Evolutionary conservation across 1,284 basidiomycete genomes (phyloP).

Genomic region (Tremellales sp.): DNA sequence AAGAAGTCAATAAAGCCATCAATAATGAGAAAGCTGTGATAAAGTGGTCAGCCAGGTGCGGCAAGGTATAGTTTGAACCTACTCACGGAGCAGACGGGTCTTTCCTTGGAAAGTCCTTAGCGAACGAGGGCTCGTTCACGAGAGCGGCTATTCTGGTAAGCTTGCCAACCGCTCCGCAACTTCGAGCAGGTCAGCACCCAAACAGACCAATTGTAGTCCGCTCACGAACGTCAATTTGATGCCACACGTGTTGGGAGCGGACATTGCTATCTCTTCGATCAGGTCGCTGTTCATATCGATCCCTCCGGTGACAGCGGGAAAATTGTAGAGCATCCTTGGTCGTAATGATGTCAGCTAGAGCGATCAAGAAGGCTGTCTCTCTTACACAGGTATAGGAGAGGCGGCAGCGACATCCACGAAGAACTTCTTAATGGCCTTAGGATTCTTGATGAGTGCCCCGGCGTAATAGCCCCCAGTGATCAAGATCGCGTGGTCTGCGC

Average conservation of each 20-base stretch:
- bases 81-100: background rate
- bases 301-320: slow-evolving; percentile 34
- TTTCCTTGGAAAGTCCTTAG: background rate
- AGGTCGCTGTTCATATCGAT: slow-evolving; percentile 37
- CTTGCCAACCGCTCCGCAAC: background rate
- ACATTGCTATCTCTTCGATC: slow-evolving; percentile 24
- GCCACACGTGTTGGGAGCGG: slow-evolving; percentile 40
- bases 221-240: slow-evolving; percentile 25
- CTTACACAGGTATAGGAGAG: slow-evolving; percentile 34
- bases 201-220: background rate
- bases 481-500: too few species aligned
- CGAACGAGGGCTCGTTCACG: background rate
- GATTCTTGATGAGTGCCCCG: too few species aligned
- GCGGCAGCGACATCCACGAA: slow-evolving; percentile 32
- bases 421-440: too few species aligned
- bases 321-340: slow-evolving; percentile 39
- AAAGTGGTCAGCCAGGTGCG: too few species aligned
- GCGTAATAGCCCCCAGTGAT: too few species aligned
- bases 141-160: background rate
- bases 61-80: too few species aligned
- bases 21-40: slow-evolving; percentile 42
- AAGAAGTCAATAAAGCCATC: slow-evolving; percentile 45
- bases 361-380: too few species aligned
- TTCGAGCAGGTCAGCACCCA: background rate
- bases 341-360: too few species aligned